These are phyloP conservation scores for Taiwanofungus camphoratus DNA, from an alignment of 1,284 basidiomycete species.

Conservation along the genomic window DNA sequence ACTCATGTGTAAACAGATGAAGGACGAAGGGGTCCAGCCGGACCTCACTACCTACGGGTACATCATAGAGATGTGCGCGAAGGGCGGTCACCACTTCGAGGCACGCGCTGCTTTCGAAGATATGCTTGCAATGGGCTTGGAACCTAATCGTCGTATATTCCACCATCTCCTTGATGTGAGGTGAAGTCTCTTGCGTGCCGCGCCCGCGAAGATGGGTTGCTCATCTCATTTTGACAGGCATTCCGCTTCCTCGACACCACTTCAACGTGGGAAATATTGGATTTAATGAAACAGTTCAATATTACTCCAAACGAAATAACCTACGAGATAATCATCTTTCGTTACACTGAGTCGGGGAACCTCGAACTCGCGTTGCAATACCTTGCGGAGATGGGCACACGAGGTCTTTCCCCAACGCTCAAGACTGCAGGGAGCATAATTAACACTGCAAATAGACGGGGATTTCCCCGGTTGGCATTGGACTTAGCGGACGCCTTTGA, in stretches of 20 bases:
- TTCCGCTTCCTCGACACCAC: constrained; percentile 18
- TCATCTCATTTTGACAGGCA: constrained; percentile 16
- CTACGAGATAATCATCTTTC: constrained; percentile 48
- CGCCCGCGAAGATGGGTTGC: background rate
- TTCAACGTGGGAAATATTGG: constrained; percentile 28
- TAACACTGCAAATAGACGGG: constrained; percentile 39
- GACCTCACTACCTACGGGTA: constrained; percentile 50
- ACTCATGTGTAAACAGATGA: constrained; percentile 46
- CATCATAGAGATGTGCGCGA: constrained; percentile 44
- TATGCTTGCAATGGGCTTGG: constrained; percentile 53
- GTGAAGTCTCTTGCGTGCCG: constrained; percentile 9
- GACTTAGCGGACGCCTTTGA: constrained; percentile 63
- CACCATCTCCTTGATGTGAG: constrained; percentile 59
- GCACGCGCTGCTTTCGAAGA: constrained; percentile 72
- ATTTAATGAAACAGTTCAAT: constrained; percentile 42
- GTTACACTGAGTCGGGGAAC: constrained; percentile 40
- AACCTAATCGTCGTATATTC: constrained; percentile 54
- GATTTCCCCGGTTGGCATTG: constrained; percentile 58
- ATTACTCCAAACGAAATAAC: constrained; percentile 47
- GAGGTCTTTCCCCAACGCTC: constrained; percentile 43
- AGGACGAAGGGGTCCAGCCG: constrained; percentile 41
- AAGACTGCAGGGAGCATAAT: constrained; percentile 45
- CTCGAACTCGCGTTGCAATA: constrained; percentile 60
- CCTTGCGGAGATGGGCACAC: constrained; percentile 44
- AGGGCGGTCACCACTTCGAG: constrained; percentile 37